These are phyloP conservation scores for Cyclotella baltica DNA, from an alignment of 108 stramenopile species.

Conservation along the genomic window DNA sequence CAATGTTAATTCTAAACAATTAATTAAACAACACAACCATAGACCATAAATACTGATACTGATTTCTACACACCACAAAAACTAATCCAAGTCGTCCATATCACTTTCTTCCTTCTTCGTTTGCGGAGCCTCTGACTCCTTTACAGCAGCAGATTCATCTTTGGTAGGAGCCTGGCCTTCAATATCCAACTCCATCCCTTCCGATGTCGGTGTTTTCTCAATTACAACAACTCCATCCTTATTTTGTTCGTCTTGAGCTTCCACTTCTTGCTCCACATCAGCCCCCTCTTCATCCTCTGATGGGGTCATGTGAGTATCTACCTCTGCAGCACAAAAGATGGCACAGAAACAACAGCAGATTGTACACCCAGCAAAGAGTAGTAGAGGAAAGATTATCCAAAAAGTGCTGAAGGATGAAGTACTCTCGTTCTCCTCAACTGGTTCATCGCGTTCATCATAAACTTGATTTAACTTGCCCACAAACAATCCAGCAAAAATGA, in stretches of 20 bases:
- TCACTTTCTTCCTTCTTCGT: conserved; percentile 26
- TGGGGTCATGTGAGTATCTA: conserved; percentile 42
- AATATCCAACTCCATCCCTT: conserved; percentile 20
- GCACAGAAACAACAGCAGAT: conserved; percentile 73
- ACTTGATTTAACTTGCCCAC: conserved; percentile 74
- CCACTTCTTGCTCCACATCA: not conserved
- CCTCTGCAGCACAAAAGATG: conserved; percentile 66
- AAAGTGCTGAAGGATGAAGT: conserved; percentile 67
- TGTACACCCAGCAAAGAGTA: conserved; percentile 68
- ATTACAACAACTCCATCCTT: conserved; percentile 6
- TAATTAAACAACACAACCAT: too few relatives aligned
- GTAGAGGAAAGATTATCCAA: conserved; percentile 83
- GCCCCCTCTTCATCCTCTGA: conserved; percentile 37
- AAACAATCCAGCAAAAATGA: conserved; percentile 65
- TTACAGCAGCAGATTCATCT: conserved; percentile 1
- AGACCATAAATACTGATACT: too few relatives aligned
- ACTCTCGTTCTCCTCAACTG: conserved; percentile 35
- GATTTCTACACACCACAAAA: too few relatives aligned
- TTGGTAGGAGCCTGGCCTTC: conserved; percentile 22
- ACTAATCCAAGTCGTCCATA: conserved; percentile 65
- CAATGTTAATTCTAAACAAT: too few relatives aligned
- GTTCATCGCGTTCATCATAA: conserved; percentile 53
- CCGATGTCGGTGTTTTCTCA: conserved; percentile 3
- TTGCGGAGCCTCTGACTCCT: not conserved
- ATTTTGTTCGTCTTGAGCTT: not conserved